Base-by-base conservation (phyloP, 2,329 filamentous ascomycete species). In the Colletotrichum lini region DNA sequence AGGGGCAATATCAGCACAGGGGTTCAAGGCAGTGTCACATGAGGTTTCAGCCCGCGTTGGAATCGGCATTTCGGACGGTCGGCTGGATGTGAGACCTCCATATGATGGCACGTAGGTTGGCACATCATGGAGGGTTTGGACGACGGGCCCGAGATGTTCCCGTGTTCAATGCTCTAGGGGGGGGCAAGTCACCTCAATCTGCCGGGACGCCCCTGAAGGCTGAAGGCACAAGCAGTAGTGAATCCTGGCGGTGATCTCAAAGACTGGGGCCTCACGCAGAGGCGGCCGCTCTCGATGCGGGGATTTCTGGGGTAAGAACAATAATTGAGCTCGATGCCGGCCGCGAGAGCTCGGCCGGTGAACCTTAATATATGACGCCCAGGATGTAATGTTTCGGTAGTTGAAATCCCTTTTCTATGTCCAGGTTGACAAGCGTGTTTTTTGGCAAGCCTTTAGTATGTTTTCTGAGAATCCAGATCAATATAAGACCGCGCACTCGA, bases 31-130 rank as follows among this genome's bases (percentile, higher is more conserved):
- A 42, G 42, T 47, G 53, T 60, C 30, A 45, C 8, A n/a, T 45
- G 40, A 13, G 64, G 64, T 67, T 61, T 61, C 64, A 67, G n/a
- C 45, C 47, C 56, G 56, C 2, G 23, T 10, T 56, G 35, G 23
- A 26, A 26, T 4, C 26, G 26, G 26, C 26, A 62, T n/a, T 42
- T 62, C 44, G 30, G 30, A 52, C 15, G n/a, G 47, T 8, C 47
- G 47, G 47, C 47, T 9, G 35, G n/a, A 30, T 10, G 40, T 18
- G n/a, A 38, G 21, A 56, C 26, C 26, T 26, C 26, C 26, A 4
- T 26, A 26, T 26, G 26, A 26, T 4, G 26, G 26, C 4, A 4
- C 26, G 26, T 26, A 26, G 26, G 4, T 26, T 26, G 26, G 26
- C 26, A 26, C 26, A 26, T 26, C 26, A 26, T 26, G 26, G 26